phyloP scores from a whole-genome alignment of 805 yeast genomes.

The Vanderwaltozyma polyspora region DNA sequence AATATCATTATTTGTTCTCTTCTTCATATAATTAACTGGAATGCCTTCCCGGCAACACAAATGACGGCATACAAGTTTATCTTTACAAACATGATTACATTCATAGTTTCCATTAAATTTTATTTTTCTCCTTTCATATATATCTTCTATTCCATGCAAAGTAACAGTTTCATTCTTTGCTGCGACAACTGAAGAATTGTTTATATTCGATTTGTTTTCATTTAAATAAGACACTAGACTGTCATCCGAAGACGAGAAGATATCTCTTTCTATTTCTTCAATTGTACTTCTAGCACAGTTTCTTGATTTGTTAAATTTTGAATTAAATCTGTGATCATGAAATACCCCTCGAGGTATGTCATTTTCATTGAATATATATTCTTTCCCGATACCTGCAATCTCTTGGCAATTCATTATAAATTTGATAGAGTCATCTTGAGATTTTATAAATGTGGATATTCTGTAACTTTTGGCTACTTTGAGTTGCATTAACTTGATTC shows the following conservation, averaged over 20 bases:
- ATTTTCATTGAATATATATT: conserved; percentile 3
- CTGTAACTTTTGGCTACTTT: conserved; percentile 19
- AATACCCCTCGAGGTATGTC: conserved; percentile 1
- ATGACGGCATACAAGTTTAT: conserved; percentile 32
- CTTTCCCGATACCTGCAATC: conserved; percentile 25
- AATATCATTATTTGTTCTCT: neutral
- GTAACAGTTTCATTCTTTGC: neutral
- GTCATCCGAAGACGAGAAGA: conserved; percentile 16
- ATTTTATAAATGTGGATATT: conserved; percentile 15
- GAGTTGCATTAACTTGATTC: conserved; percentile 24
- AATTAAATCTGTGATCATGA: neutral
- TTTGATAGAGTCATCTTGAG: conserved; percentile 16
- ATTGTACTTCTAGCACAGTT: neutral
- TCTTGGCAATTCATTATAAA: conserved; percentile 31
- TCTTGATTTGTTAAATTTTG: neutral
- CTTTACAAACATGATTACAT: conserved; percentile 36
- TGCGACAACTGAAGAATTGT: neutral
- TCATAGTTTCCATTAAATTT: conserved; percentile 26
- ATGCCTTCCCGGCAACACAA: conserved; percentile 38
- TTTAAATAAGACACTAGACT: conserved; percentile 17
- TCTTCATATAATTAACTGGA: conserved; percentile 10
- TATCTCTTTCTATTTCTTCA: neutral
- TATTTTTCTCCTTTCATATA: conserved; percentile 7
- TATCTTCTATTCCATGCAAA: neutral
- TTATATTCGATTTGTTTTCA: conserved; percentile 4